phyloP scores from a whole-genome alignment of 192 early-diverging fungal genomes.

The Coemansia umbellata region DNA sequence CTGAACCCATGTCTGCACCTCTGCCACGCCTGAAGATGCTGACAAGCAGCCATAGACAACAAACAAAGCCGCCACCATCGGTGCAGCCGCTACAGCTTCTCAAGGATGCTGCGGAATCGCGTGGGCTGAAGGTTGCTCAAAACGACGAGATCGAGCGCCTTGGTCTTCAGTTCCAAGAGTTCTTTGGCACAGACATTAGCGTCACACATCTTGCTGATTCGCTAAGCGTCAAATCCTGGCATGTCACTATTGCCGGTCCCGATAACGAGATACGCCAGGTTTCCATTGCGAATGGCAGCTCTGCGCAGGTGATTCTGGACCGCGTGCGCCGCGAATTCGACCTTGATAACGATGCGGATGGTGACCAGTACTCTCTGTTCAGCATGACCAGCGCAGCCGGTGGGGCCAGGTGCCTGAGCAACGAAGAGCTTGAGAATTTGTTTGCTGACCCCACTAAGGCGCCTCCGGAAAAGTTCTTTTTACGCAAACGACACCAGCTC shows the following conservation, averaged over 20 bases:
- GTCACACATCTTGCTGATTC: conserved; percentile 49
- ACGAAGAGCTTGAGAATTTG: conserved; percentile 75
- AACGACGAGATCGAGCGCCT: conserved; percentile 43
- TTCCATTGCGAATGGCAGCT: conserved; percentile 65
- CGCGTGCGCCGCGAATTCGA: conserved; percentile 80
- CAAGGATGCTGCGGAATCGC: conserved; percentile 13
- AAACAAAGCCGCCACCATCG: conserved; percentile 9
- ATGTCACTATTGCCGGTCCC: conserved; percentile 74
- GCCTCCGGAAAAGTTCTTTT: conserved; percentile 66
- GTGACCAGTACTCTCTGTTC: conserved; percentile 70
- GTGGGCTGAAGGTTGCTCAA: not conserved
- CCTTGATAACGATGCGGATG: conserved; percentile 59
- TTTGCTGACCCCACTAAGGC: conserved; percentile 64
- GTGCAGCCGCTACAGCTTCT: conserved; percentile 16
- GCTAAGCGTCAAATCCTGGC: conserved; percentile 50
- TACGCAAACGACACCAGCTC: conserved; percentile 66
- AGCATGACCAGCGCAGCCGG: conserved; percentile 67
- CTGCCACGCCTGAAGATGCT: conserved; percentile 32
- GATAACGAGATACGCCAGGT: conserved; percentile 77
- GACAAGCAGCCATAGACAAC: conserved; percentile 6
- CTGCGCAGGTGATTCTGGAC: conserved; percentile 64
- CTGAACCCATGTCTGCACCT: conserved; percentile 38
- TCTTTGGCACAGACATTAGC: conserved; percentile 50
- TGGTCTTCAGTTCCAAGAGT: conserved; percentile 47
- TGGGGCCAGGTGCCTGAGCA: conserved; percentile 63